Base-by-base conservation (phyloP, 805 yeast genomes). In the Ogataea polymorpha region DNA sequence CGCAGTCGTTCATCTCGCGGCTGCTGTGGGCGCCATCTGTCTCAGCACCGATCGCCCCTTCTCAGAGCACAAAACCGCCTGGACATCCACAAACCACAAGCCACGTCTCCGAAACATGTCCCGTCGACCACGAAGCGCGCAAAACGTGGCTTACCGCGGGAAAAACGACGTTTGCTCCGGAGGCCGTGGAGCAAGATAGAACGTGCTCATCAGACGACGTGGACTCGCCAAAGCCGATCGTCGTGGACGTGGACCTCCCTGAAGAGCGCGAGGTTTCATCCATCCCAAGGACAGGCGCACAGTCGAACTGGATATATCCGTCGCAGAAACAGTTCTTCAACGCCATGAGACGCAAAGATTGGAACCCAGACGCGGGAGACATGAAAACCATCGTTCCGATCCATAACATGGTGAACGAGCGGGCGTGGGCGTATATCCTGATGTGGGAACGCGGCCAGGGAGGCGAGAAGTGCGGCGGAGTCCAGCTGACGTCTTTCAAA, bases 301-400 rank as follows among this genome's bases (percentile, higher is more conserved):
- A 70, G 12, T 53, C 72, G 0, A 85, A 90, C 65, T 91, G 99
- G 99, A 74, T 91, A 2, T 91, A 91, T 59, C 99, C 99, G 7
- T 86, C 96, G 4, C 95, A 91, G 60, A 86, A 86, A 59, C 97
- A 91, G 68, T 91, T 91, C 58, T 91, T 71, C 61, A 93, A 88
- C 44, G 96, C 97, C 8, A 93, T 91, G 98, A 70, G 77, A 51
- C 76, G 98, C 35, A 91, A 91, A 57, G 77, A 86, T 42, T 87
- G 96, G 89, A 73, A 80, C 38, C 96, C 98, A 2, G 67, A 78
- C 9, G 84, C 84, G 0, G 61, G 66, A 6, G 97, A 90, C 57
- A 91, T 91, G 99, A 69, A 77, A 48, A 77, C 91, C 1, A 87
- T 91, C 13, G 96, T 91, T 3, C 98, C 98, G 1, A 83, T 91